These are phyloP conservation scores for Eucalyptus sp. DNA, from an alignment of 345 rosid species.

Conservation along the genomic window DNA sequence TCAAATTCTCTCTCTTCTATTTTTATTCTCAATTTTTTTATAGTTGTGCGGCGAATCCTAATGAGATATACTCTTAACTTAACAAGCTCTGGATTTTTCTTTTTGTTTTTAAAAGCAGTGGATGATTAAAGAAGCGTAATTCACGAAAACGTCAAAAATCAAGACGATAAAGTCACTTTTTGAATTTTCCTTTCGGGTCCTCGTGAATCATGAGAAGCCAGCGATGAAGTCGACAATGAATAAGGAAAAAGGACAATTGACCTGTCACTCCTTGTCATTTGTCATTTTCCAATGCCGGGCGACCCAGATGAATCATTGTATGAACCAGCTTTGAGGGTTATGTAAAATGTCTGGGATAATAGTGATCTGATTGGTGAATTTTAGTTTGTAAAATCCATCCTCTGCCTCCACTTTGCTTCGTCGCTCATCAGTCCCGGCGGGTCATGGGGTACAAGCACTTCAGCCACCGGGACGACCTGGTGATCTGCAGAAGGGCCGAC, in stretches of 20 bases:
- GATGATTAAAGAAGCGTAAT: no score
- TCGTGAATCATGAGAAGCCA: background rate
- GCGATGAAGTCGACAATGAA: background rate
- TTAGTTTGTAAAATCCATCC: background rate
- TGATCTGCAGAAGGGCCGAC: background rate
- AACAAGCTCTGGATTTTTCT: no score
- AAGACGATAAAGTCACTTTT: no score
- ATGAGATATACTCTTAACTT: no score
- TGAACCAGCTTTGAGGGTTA: background rate
- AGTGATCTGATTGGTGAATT: background rate
- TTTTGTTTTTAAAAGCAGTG: no score
- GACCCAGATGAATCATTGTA: background rate
- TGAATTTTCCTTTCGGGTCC: background rate
- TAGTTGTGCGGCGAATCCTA: rapidly evolving
- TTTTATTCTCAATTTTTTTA: no score
- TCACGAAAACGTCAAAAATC: no score
- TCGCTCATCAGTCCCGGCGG: background rate
- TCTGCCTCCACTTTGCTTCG: background rate
- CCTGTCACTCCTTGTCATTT: no score
- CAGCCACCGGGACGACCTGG: background rate
- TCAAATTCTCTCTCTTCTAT: no score
- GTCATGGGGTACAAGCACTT: background rate
- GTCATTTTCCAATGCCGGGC: background rate
- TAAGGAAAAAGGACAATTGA: no score
- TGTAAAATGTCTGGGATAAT: background rate